phyloP scores from a whole-genome alignment of 2,329 filamentous ascomycete genomes.

The Orbilia oligospora region DNA sequence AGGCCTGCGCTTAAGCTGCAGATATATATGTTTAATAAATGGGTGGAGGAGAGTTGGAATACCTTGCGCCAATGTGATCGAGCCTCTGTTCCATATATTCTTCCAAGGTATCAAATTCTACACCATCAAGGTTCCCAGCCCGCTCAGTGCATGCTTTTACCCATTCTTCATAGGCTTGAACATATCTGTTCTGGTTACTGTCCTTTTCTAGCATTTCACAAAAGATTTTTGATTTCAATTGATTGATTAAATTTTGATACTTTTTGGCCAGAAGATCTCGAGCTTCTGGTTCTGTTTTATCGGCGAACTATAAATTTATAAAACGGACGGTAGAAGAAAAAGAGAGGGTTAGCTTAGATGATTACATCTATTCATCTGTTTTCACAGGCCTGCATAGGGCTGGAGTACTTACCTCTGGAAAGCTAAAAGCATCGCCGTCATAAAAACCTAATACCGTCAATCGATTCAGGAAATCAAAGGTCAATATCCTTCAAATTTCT shows the following conservation, averaged over 20 bases:
- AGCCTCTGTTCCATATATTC: conserved; percentile 22
- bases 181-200: neutral
- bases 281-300: neutral
- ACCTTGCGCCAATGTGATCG: neutral
- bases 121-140: neutral
- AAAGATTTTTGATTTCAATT: conserved; percentile 9
- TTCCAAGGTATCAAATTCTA: conserved; percentile 1
- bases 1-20: no score
- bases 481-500: no score
- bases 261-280: neutral
- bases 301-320: no score
- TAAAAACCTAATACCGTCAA: neutral
- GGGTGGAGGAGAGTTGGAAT: neutral
- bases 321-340: no score
- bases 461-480: no score
- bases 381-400: no score
- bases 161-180: conserved; percentile 24
- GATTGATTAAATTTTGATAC: conserved; percentile 1
- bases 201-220: conserved; percentile 3
- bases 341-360: no score
- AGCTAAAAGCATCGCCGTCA: neutral
- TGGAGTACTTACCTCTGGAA: neutral
- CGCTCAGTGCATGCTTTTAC: neutral
- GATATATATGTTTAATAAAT: no score
- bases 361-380: no score